Evolutionary conservation across 495 filamentous ascomycete genomes (phyloP).

Genomic region (Pyrenula massariospora): DNA sequence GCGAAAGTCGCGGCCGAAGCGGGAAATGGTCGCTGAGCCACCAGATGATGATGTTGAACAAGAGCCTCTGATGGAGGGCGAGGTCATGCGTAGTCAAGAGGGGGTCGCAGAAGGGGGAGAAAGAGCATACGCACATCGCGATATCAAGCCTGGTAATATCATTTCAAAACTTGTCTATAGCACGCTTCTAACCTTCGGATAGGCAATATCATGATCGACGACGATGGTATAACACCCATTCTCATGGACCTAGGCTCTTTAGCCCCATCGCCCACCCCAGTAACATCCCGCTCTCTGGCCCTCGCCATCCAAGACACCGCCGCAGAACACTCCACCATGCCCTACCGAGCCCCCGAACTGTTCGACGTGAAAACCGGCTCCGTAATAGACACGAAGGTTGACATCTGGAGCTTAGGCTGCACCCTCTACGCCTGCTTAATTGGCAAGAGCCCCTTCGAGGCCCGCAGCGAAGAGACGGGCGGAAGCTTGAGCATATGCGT

Average conservation of each 20-base stretch:
- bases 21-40: constrained; percentile 19
- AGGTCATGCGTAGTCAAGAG: constrained; percentile 61
- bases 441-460: constrained; percentile 93
- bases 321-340: constrained; percentile 95
- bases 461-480: constrained; percentile 88
- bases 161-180: background rate
- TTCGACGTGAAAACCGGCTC: constrained; percentile 96
- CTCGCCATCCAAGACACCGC: constrained; percentile 87
- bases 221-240: constrained; percentile 75
- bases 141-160: constrained; percentile 82
- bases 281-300: constrained; percentile 83
- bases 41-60: constrained; percentile 56
- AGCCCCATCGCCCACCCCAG: constrained; percentile 77
- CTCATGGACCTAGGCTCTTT: constrained; percentile 98
- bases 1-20: constrained; percentile 27
- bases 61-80: constrained; percentile 72
- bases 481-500: constrained; percentile 87
- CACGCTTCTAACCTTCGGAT: constrained; percentile 9
- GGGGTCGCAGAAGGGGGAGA: constrained; percentile 57
- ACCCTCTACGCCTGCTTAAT: constrained; percentile 93
- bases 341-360: constrained; percentile 92
- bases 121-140: constrained; percentile 84
- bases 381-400: constrained; percentile 89
- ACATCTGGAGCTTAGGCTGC: constrained; percentile 95
- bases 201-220: constrained; percentile 96